Percentiles rank a stretch among this genome's conserved stretches.
Conservation (phyloP, 2,329 filamentous ascomycete genomes). For the Cyclaneusma minus region DNA sequence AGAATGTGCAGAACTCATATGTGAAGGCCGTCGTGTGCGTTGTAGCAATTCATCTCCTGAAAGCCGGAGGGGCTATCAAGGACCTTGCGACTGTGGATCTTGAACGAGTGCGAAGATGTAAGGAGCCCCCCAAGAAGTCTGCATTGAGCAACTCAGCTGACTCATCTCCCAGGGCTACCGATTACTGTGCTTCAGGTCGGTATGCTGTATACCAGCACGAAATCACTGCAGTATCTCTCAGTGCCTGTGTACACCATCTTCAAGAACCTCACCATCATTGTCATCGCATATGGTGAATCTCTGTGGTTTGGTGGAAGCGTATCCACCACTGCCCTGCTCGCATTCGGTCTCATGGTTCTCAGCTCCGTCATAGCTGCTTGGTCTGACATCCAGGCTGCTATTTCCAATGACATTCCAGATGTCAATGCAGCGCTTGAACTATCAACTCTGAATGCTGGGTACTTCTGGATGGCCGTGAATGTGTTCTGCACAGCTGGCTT, state of each 20-base stretch:
- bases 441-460: conserved; percentile 77
- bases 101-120: conserved; percentile 81
- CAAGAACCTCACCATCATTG: conserved; percentile 93
- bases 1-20: conserved; percentile 4
- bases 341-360: conserved; percentile 84
- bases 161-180: conserved; percentile 60
- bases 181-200: conserved; percentile 83
- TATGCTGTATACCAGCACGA: conserved; percentile 94
- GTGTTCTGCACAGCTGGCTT: conserved; percentile 82
- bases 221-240: conserved; percentile 82
- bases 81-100: conserved; percentile 64
- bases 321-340: conserved; percentile 67
- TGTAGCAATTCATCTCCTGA: conserved; percentile 61
- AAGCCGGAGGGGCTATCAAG: conserved; percentile 60
- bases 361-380: conserved; percentile 85
- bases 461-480: conserved; percentile 90
- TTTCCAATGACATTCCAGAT: conserved; percentile 25
- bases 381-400: conserved; percentile 81
- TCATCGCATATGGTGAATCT: conserved; percentile 91
- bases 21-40: conserved; percentile 71
- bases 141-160: conserved; percentile 1
- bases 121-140: no score
- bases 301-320: conserved; percentile 90
- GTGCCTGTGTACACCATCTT: conserved; percentile 97
- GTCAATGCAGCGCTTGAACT: conserved; percentile 54